phyloP scores from a whole-genome alignment of 2,329 filamentous ascomycete genomes.

The Xylariaceae sp. region DNA sequence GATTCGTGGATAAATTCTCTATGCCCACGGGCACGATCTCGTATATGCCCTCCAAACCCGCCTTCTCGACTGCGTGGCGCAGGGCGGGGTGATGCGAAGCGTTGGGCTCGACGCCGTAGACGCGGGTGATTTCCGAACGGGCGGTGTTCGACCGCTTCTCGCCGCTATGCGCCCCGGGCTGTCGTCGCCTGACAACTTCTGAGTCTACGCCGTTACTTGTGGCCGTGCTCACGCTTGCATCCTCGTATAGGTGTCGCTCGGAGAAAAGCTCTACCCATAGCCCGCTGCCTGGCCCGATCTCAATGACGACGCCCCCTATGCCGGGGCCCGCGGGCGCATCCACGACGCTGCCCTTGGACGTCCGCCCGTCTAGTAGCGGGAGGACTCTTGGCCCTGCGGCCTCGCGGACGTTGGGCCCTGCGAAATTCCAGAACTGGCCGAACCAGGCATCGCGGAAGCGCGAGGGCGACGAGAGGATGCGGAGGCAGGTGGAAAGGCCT shows the following conservation, averaged over 20 bases:
- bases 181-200: background rate
- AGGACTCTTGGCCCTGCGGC: constrained; percentile 42
- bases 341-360: constrained; percentile 36
- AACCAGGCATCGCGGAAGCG: constrained; percentile 53
- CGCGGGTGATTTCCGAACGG: constrained; percentile 36
- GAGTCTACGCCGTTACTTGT: background rate
- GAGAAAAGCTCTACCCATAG: constrained; percentile 56
- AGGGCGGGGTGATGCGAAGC: constrained; percentile 47
- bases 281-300: constrained; percentile 59
- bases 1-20: constrained; percentile 44
- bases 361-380: constrained; percentile 52
- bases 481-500: constrained; percentile 28
- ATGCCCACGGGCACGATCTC: constrained; percentile 56
- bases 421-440: constrained; percentile 54
- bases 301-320: constrained; percentile 51
- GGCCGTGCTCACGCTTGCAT: background rate
- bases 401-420: constrained; percentile 49
- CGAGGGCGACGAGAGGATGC: constrained; percentile 34
- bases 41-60: constrained; percentile 55
- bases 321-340: constrained; percentile 36
- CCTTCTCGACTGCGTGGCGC: constrained; percentile 42
- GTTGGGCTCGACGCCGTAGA: constrained; percentile 66
- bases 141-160: constrained; percentile 6
- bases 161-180: no score
- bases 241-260: constrained; percentile 3